Evolutionary conservation across 352 stramenopile species (phyloP).

Genomic region (Phytophthora meadii): DNA sequence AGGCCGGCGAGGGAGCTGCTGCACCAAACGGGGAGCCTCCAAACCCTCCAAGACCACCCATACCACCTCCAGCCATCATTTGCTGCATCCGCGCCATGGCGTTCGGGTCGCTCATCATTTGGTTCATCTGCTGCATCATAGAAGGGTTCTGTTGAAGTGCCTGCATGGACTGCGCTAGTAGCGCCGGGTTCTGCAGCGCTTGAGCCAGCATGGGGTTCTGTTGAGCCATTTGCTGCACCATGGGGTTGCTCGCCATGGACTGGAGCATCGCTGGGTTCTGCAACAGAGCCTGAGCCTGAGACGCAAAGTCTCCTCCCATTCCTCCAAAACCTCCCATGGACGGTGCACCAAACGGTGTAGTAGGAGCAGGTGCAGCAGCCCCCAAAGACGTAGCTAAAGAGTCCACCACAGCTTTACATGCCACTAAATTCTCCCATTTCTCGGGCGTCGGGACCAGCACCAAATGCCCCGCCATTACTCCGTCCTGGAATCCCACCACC

Average conservation of each 20-base stretch:
- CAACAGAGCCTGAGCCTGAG: slow-evolving; percentile 70
- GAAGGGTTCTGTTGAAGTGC: slow-evolving; percentile 77
- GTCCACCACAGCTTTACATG: slow-evolving; percentile 74
- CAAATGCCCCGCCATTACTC: slow-evolving; percentile 67
- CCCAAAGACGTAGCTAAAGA: slow-evolving; percentile 32
- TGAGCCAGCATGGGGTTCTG: slow-evolving; percentile 83
- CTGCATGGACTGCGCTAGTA: slow-evolving; percentile 73
- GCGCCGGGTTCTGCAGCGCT: slow-evolving; percentile 74
- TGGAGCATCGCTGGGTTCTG: slow-evolving; percentile 81
- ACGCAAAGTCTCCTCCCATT: slow-evolving; percentile 47
- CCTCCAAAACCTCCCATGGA: slow-evolving; percentile 28
- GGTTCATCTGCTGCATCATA: slow-evolving; percentile 84
- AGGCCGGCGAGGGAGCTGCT: slow-evolving; percentile 21
- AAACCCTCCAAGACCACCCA: slow-evolving; percentile 28
- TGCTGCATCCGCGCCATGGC: slow-evolving; percentile 79
- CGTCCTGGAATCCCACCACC: slow-evolving; percentile 74
- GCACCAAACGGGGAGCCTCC: slow-evolving; percentile 40
- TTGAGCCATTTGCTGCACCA: slow-evolving; percentile 84
- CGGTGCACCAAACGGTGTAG: slow-evolving; percentile 22
- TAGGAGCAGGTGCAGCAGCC: neutral
- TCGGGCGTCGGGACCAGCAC: slow-evolving; percentile 76
- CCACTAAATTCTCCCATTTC: slow-evolving; percentile 77
- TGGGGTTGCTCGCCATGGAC: slow-evolving; percentile 69
- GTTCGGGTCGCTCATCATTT: slow-evolving; percentile 84
- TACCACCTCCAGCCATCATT: slow-evolving; percentile 55